Conservation (phyloP, 805 yeast genomes). For the Deakozyma indianensis region DNA sequence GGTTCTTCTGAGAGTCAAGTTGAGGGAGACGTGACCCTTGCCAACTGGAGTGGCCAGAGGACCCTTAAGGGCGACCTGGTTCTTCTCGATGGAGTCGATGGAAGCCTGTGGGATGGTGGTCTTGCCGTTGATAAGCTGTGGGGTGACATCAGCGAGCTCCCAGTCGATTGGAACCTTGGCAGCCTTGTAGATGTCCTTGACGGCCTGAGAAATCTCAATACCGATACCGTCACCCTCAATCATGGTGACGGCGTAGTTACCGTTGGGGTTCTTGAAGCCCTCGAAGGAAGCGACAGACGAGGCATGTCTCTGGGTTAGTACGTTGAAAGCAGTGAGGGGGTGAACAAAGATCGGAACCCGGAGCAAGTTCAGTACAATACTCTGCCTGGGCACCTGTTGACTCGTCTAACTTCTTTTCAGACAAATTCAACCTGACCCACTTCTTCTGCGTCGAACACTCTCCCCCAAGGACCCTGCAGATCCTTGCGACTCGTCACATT, state of each 20-base stretch:
- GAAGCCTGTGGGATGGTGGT: constrained; percentile 90
- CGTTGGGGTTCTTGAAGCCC: constrained; percentile 31
- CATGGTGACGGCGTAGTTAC: constrained; percentile 85
- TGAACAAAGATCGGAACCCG: too few relatives aligned
- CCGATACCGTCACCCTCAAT: constrained; percentile 99
- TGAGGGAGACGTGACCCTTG: constrained; percentile 95
- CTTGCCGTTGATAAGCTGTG: constrained; percentile 78
- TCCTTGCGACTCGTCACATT: too few relatives aligned
- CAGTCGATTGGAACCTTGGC: constrained; percentile 94
- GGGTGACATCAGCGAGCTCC: constrained; percentile 95
- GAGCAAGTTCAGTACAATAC: too few relatives aligned
- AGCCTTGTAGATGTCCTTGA: constrained; percentile 82
- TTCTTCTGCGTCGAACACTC: too few relatives aligned
- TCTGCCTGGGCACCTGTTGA: too few relatives aligned
- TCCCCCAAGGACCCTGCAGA: too few relatives aligned
- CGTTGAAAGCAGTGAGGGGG: neutral
- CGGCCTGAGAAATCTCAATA: constrained; percentile 86
- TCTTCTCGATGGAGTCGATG: constrained; percentile 80
- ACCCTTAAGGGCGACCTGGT: constrained; percentile 93
- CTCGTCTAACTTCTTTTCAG: too few relatives aligned
- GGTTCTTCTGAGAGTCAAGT: constrained; percentile 93
- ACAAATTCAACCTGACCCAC: too few relatives aligned
- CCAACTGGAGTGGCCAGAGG: constrained; percentile 98
- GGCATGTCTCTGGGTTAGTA: constrained; percentile 12
- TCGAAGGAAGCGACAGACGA: constrained; percentile 27